A percentile compares a stretch with the other conserved stretches of the same genome.
Evolutionary conservation across 78 protist species (phyloP).

Genomic region (Acrasis kona): DNA sequence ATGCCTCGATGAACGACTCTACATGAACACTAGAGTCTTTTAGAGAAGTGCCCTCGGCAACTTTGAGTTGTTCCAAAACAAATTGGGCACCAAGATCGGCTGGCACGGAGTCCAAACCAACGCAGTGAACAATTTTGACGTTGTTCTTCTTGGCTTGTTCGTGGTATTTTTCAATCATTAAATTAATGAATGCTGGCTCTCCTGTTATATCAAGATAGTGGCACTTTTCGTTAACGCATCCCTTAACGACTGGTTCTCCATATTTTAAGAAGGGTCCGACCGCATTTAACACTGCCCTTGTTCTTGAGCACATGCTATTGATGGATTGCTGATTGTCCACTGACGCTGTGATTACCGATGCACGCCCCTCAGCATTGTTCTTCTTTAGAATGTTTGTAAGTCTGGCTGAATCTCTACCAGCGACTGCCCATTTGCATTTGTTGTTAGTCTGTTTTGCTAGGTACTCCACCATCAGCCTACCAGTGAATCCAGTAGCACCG

Average conservation of each 20-base stretch:
- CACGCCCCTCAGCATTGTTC: background rate
- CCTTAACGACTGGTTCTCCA: conserved; percentile 2
- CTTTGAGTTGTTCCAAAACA: background rate
- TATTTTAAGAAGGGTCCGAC: background rate
- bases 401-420: background rate
- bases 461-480: background rate
- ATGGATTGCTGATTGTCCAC: background rate
- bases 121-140: background rate
- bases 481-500: conserved; percentile 11
- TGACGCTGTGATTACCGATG: background rate
- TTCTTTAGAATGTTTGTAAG: background rate
- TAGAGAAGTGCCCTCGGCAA: background rate
- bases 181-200: background rate
- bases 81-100: background rate
- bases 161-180: background rate
- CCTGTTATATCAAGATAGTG: conserved; percentile 4
- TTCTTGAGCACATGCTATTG: background rate
- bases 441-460: no score
- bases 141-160: background rate
- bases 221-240: background rate
- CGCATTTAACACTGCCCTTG: background rate
- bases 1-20: background rate
- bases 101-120: conserved; percentile 4
- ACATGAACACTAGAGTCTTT: background rate
- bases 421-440: background rate